phyloP scores from a whole-genome alignment of 2,329 filamentous ascomycete species.

The Sclerotinia borealis region DNA sequence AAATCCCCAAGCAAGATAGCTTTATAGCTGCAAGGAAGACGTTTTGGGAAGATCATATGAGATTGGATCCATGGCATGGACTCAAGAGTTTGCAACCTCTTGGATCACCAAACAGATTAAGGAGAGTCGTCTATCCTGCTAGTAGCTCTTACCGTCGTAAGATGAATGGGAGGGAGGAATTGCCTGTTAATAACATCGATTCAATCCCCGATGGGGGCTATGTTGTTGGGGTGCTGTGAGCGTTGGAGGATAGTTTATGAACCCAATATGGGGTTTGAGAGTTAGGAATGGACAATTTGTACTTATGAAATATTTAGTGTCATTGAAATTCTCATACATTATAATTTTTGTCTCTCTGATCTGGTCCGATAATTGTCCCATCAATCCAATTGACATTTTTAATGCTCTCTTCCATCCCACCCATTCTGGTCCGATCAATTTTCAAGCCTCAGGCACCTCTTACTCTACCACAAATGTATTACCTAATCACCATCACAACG shows the following conservation, averaged over 20 bases:
- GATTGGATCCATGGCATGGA: conserved; percentile 39
- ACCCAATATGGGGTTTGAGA: neutral
- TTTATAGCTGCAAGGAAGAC: conserved; percentile 36
- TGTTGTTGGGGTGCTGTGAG: neutral
- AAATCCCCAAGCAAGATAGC: conserved; percentile 38
- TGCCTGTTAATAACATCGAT: conserved; percentile 35
- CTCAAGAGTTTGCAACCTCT: conserved; percentile 38
- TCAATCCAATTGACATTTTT: neutral
- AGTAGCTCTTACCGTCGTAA: conserved; percentile 34
- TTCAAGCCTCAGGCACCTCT: neutral
- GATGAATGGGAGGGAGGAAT: conserved; percentile 36
- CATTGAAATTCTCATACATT: neutral
- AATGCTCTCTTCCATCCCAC: neutral
- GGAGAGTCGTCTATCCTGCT: conserved; percentile 36
- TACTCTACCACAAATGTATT: no score
- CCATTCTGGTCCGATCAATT: neutral
- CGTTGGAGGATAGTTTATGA: neutral
- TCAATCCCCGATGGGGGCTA: conserved; percentile 32
- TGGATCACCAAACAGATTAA: conserved; percentile 36
- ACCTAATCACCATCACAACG: neutral
- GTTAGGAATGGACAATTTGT: neutral
- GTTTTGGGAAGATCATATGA: conserved; percentile 41
- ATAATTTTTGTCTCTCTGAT: neutral
- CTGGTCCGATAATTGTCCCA: neutral
- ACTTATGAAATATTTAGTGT: neutral